Percentiles rank a stretch among this genome's conserved stretches.
These are phyloP conservation scores for Hypoxylon cercidicola DNA, from an alignment of 495 filamentous ascomycete genomes.

Conservation along the genomic window DNA sequence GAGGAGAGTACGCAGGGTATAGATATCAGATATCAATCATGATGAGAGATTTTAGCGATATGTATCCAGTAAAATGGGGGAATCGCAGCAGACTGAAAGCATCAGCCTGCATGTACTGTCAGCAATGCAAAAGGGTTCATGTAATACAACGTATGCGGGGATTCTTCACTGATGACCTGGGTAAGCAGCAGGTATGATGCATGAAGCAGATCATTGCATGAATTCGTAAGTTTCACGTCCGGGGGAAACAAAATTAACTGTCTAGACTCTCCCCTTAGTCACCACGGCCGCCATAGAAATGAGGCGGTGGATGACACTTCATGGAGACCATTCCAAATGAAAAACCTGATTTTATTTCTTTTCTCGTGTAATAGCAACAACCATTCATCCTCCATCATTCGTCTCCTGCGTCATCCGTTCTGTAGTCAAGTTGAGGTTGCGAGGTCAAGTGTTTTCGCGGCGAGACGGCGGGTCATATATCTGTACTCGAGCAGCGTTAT, in stretches of 20 bases:
- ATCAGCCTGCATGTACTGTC: background rate
- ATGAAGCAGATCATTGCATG: slow-evolving; percentile 43
- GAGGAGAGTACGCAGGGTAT: too few relatives aligned
- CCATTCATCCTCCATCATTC: slow-evolving; percentile 35
- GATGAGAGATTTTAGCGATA: too few relatives aligned
- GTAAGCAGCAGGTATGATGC: slow-evolving; percentile 10
- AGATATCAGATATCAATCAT: too few relatives aligned
- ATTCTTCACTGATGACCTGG: slow-evolving; percentile 17
- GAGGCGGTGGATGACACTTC: slow-evolving; percentile 30
- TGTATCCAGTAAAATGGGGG: background rate
- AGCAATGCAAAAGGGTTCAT: slow-evolving; percentile 1
- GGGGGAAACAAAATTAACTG: slow-evolving; percentile 50
- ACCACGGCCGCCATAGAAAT: slow-evolving; percentile 27
- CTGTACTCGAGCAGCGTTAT: slow-evolving; percentile 40
- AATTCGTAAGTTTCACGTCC: slow-evolving; percentile 44
- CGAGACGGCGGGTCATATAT: slow-evolving; percentile 32
- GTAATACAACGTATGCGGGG: slow-evolving; percentile 1
- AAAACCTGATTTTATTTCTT: slow-evolving; percentile 53
- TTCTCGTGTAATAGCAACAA: slow-evolving; percentile 48
- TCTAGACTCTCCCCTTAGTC: slow-evolving; percentile 47
- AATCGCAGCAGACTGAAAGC: too few relatives aligned
- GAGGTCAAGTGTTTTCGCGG: slow-evolving; percentile 25
- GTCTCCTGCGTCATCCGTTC: slow-evolving; percentile 32
- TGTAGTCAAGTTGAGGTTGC: slow-evolving; percentile 24
- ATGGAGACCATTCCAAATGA: slow-evolving; percentile 47